Evolutionary conservation across 2,329 filamentous ascomycete species (phyloP).

Genomic region (Sclerotinia borealis): DNA sequence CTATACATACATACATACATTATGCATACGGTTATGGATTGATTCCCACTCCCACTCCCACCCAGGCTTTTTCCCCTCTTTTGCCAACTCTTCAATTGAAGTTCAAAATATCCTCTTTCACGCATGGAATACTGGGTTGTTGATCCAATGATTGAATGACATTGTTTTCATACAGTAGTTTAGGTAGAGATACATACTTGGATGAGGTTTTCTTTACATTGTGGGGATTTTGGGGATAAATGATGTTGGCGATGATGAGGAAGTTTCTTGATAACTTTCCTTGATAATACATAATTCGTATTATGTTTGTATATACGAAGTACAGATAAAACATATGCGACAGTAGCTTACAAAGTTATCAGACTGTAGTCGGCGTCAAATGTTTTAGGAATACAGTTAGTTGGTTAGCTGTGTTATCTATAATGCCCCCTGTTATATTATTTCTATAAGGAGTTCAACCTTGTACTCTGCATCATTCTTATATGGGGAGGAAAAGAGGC

Average conservation of each 20-base stretch:
- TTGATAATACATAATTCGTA: too few species aligned
- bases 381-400: not conserved
- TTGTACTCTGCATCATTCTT: too few species aligned
- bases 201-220: not conserved
- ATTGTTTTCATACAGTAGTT: conserved; percentile 1
- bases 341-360: not conserved
- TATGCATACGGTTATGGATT: too few species aligned
- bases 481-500: not conserved
- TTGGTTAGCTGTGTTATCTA: not conserved
- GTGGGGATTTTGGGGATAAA: not conserved
- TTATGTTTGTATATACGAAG: too few species aligned
- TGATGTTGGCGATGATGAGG: not conserved
- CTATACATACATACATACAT: too few species aligned
- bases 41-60: not conserved
- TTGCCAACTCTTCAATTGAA: conserved; percentile 1
- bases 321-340: not conserved
- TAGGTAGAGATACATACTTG: not conserved
- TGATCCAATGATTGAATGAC: not conserved
- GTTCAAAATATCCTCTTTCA: conserved; percentile 2
- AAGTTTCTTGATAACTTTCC: too few species aligned
- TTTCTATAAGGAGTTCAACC: not conserved
- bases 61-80: not conserved
- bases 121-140: not conserved
- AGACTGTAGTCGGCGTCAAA: not conserved
- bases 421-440: not conserved